Conservation (phyloP, 163 green algal genomes). For the Chlorella variabilis region DNA sequence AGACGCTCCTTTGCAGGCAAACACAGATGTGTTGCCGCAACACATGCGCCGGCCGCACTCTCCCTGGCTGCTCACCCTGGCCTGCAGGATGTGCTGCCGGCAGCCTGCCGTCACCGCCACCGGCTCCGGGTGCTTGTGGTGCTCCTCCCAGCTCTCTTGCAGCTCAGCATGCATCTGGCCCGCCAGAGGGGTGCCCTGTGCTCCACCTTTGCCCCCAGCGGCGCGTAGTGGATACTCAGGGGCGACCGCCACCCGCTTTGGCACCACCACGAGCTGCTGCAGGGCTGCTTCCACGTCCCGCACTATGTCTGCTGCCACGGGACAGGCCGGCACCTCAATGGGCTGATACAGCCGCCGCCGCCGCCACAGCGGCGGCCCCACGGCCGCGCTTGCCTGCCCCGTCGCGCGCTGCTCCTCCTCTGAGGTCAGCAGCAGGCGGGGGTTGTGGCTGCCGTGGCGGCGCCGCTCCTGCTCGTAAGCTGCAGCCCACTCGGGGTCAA, state of each 20-base stretch:
- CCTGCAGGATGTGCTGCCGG: neutral
- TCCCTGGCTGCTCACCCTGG: too few relatives aligned
- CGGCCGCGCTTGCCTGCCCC: neutral
- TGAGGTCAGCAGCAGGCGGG: conserved; percentile 28
- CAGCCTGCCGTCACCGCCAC: neutral
- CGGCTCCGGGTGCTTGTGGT: conserved; percentile 30
- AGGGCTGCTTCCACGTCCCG: conserved; percentile 24
- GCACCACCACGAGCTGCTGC: conserved; percentile 11
- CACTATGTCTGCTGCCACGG: conserved; percentile 27
- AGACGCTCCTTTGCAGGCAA: too few relatives aligned
- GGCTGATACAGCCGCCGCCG: neutral
- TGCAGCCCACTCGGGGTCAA: conserved; percentile 43
- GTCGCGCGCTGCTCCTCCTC: conserved; percentile 42
- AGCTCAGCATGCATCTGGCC: conserved; percentile 59
- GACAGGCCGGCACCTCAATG: conserved; percentile 32
- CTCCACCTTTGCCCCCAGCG: neutral
- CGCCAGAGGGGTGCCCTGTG: conserved; percentile 37
- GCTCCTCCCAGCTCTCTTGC: conserved; percentile 52
- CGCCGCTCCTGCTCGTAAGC: conserved; percentile 39
- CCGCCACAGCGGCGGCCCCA: conserved; percentile 5
- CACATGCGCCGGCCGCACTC: too few relatives aligned
- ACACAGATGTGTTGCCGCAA: too few relatives aligned
- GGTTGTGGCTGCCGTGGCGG: conserved; percentile 25
- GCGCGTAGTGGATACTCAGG: too few relatives aligned
- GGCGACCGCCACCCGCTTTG: too few relatives aligned